Base-by-base conservation (phyloP, 306 rosid genomes). In the Medicago arabica region DNA sequence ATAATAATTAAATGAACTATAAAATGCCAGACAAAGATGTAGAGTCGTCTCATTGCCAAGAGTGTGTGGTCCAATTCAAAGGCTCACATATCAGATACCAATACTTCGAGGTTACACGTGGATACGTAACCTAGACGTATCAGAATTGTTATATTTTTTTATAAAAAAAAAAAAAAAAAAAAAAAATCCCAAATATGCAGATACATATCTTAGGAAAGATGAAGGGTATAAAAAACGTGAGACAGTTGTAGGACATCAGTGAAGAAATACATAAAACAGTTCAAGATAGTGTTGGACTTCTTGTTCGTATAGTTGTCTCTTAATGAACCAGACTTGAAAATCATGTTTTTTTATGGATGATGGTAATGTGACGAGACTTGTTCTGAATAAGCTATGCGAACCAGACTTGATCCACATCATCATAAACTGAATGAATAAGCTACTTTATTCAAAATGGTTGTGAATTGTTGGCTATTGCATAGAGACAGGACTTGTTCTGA, bases 1-100 rank as follows among this genome's bases (percentile, higher is more conserved):
- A 60, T 21, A 41, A 69, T 28, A 74, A 51, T n/a, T 25, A 71
- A 66, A 75, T 40, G 53, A 67, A 75, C 68, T 43, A 78, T 14
- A 72, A 47, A 61, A 61, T 78, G 63, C 67, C 34, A 59, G 41
- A 78, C 46, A 63, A 28, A 57, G 58, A 73, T 19, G 44, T 38
- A 61, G 39, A 64, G 8, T 44, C 15, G 61, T 71, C 47, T 25
- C 15, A 7, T 31, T 46, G 59, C 75, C 65, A 85, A 21, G 25
- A 53, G 74, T 13, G 61, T 1, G 15, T 61, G 67, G 43, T 61
- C 47, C 68, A n/a, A 15, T 21, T 57, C 38, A 80, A 53, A 54
- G 60, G 13, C 13, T 53, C 28, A 3, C 60, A 54, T 4, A 54
- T 54, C 60, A 5, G 25, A 54, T 54, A 54, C 60, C 11, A 18